Conservation (phyloP, 495 filamentous ascomycete genomes). For the Penicillium fimorum region DNA sequence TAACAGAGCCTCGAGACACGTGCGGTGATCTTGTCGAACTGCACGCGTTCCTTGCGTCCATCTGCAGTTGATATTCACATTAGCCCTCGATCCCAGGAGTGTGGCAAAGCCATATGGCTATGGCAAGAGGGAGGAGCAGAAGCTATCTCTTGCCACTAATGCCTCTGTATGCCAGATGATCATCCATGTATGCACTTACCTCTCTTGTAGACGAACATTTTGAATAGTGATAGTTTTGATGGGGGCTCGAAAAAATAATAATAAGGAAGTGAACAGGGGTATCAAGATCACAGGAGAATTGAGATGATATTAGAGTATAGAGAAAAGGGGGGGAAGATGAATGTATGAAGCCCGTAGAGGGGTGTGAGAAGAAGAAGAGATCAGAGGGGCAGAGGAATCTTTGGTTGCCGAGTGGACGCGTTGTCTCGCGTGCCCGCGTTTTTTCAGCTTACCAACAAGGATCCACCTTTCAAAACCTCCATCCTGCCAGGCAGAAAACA, state of each 20-base stretch:
- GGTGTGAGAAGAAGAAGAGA: constrained; percentile 20
- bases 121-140: constrained; percentile 1
- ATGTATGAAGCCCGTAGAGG: constrained; percentile 17
- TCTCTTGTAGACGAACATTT: constrained; percentile 71
- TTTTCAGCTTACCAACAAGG: constrained; percentile 15
- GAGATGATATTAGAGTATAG: neutral
- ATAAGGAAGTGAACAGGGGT: constrained; percentile 15
- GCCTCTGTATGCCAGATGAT: neutral
- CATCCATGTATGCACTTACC: constrained; percentile 44
- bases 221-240: constrained; percentile 19
- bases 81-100: constrained; percentile 16
- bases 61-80: constrained; percentile 53
- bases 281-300: constrained; percentile 13
- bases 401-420: constrained; percentile 14
- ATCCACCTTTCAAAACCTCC: neutral
- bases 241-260: constrained; percentile 10
- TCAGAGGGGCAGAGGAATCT: constrained; percentile 26
- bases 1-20: constrained; percentile 97
- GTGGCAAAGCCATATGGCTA: constrained; percentile 26
- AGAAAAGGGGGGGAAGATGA: neutral
- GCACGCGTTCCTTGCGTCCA: constrained; percentile 98
- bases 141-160: constrained; percentile 11
- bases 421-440: constrained; percentile 17
- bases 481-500: constrained; percentile 5
- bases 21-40: constrained; percentile 99